These are phyloP conservation scores for Chytridium lagenaria DNA, from an alignment of 371 early-diverging fungal genomes.

Conservation along the genomic window DNA sequence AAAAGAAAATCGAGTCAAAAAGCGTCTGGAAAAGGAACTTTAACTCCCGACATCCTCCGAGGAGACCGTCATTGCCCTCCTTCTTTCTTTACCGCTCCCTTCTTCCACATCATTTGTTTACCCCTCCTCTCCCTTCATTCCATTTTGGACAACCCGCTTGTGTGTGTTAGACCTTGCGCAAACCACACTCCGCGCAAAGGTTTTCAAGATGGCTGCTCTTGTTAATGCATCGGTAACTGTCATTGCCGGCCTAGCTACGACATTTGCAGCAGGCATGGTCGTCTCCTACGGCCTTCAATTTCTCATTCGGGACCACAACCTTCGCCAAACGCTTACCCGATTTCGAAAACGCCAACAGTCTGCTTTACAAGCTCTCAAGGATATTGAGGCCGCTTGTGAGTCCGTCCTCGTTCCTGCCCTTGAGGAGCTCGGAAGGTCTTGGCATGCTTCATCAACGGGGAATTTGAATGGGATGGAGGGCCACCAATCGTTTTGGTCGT, in stretches of 20 bases:
- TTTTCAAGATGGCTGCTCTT: not conserved
- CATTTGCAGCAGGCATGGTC: not conserved
- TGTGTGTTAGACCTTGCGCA: too few relatives aligned
- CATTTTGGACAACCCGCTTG: too few relatives aligned
- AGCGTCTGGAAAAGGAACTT: too few relatives aligned
- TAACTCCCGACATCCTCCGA: too few relatives aligned
- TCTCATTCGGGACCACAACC: constrained; percentile 31
- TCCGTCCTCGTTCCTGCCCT: not conserved
- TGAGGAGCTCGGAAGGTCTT: not conserved
- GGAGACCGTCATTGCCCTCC: too few relatives aligned
- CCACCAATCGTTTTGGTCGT: too few relatives aligned
- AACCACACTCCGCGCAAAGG: too few relatives aligned
- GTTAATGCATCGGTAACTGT: not conserved
- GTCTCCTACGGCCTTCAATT: constrained; percentile 11
- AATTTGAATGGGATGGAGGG: too few relatives aligned
- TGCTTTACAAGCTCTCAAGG: not conserved
- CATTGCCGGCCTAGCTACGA: not conserved
- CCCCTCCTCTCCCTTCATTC: too few relatives aligned
- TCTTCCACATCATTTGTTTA: too few relatives aligned
- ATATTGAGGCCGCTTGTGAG: not conserved
- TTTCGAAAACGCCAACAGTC: constrained; percentile 6
- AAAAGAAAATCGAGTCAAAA: too few relatives aligned
- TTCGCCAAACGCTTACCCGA: constrained; percentile 2
- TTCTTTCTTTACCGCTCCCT: too few relatives aligned
- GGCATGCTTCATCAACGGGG: not conserved